Conservation (phyloP, 1,139 yeast species). For the Blastobotrys petasosporus region DNA sequence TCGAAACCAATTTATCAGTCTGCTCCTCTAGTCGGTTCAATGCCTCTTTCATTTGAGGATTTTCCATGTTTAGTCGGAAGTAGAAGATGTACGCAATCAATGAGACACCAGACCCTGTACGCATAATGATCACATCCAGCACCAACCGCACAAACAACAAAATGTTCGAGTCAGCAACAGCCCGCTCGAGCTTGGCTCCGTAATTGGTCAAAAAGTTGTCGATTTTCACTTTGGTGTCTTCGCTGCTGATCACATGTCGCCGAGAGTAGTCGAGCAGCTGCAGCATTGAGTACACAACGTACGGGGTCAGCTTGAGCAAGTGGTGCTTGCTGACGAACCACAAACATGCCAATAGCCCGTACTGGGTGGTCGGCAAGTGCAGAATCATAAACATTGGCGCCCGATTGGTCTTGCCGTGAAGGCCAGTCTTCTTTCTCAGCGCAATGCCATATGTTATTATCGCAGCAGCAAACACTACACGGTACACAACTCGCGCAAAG, state of each 20-base stretch:
- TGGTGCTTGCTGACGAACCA: constrained; percentile 51
- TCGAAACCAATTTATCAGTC: constrained; percentile 53
- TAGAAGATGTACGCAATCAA: constrained; percentile 54
- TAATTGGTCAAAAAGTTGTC: constrained; percentile 44
- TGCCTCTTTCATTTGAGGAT: constrained; percentile 61
- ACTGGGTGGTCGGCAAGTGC: constrained; percentile 40
- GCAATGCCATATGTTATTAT: constrained; percentile 68
- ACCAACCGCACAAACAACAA: constrained; percentile 42
- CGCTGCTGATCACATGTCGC: constrained; percentile 54
- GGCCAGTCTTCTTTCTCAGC: constrained; percentile 45
- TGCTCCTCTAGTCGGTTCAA: constrained; percentile 57
- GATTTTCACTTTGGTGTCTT: constrained; percentile 41
- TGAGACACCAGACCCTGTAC: constrained; percentile 60
- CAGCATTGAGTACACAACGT: constrained; percentile 56
- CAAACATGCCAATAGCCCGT: constrained; percentile 46
- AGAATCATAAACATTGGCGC: constrained; percentile 8
- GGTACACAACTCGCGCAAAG: constrained; percentile 40
- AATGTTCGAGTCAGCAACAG: constrained; percentile 65
- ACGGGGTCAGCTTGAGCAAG: constrained; percentile 57
- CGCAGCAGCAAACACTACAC: constrained; percentile 57
- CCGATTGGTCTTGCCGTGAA: constrained; percentile 3
- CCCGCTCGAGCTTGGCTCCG: constrained; percentile 56
- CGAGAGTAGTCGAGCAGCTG: constrained; percentile 62
- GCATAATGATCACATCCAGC: constrained; percentile 53
- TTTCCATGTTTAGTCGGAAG: constrained; percentile 68